phyloP scores from a whole-genome alignment of 2,329 filamentous ascomycete species.

The Helicocarpus griseus region DNA sequence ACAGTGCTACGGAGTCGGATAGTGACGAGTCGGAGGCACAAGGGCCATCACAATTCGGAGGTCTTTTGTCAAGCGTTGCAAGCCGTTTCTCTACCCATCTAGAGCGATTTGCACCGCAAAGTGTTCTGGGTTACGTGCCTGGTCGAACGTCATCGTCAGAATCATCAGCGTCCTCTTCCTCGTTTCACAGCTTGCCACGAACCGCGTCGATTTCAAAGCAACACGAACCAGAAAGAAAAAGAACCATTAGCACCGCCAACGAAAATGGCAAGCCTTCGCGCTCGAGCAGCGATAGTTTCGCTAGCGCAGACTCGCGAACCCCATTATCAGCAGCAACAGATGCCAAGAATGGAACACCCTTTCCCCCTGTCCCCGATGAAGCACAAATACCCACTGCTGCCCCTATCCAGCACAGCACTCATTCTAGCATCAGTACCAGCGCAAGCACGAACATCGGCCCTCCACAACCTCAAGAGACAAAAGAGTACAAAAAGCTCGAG shows the following conservation, averaged over 20 bases:
- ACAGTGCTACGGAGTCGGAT: not conserved
- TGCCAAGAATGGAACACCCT: too few species aligned
- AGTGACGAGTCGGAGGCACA: not conserved
- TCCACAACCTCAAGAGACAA: not conserved
- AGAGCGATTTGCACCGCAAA: constrained; percentile 36
- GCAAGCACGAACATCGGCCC: not conserved
- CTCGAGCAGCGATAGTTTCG: constrained; percentile 19
- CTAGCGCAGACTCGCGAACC: constrained; percentile 21
- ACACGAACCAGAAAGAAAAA: not conserved
- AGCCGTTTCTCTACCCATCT: constrained; percentile 22
- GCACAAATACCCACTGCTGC: too few species aligned
- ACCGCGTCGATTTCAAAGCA: not conserved
- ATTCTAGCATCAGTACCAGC: constrained; percentile 3
- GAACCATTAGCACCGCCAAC: constrained; percentile 6
- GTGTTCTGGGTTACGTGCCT: constrained; percentile 41
- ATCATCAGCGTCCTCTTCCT: too few species aligned
- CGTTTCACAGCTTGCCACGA: not conserved
- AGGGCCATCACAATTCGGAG: constrained; percentile 19
- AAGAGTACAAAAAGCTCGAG: constrained; percentile 4
- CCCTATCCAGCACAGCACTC: not conserved
- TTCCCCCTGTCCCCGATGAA: too few species aligned
- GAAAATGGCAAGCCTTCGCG: constrained; percentile 17
- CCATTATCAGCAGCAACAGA: not conserved
- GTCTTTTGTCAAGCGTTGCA: constrained; percentile 28
- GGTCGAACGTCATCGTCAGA: too few species aligned